Evolutionary conservation across 805 yeast species (phyloP), one percentile per base, ranked within the genome.

Genomic region (Hanseniaspora taiwanica): DNA sequence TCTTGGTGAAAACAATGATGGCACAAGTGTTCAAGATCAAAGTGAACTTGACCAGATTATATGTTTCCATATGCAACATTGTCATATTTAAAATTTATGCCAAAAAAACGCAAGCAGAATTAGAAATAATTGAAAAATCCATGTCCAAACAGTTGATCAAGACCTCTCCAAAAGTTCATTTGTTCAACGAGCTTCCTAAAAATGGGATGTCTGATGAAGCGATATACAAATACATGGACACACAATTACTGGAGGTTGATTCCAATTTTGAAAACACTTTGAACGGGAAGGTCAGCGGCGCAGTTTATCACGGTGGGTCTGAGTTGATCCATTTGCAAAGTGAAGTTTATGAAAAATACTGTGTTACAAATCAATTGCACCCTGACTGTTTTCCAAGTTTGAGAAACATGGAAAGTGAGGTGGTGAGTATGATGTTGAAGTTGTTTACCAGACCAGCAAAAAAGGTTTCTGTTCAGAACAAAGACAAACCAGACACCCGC

Each of bases 321-420:
- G 83, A 81, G 24, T 60, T 89, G 40, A 66, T 81, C 29, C 63
- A 69, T 29, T 64, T 91, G 27, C 97, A 91, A 60, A 63, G 91
- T 7, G 60, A 70, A 41, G 91, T 95, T 1, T 87, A 75, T 57
- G 71, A 75, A 40, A 71, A 71, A 52, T 87, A 74, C 58, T 74
- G 91, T 5, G 86, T 87, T 19, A 85, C 96, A 2, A 89, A 91
- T 61, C 98, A 91, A 61, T 66, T 89, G 39, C 98, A 89, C 57
- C 98, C 98, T 0, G 97, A 89, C 60, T 91, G 86, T 3, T 89
- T 89, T 55, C 98, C 97, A 0, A 97, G 93, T 5, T 82, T 89
- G 6, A 74, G 98, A 34, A 86, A 89, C 58, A 87, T 89, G 95
- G 98, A 89, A 55, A 66, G 95, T 6, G 97, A 91, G 54, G 84